Conservation (phyloP, 208 protist genomes). For the Herpetomonas tarakana region DNA sequence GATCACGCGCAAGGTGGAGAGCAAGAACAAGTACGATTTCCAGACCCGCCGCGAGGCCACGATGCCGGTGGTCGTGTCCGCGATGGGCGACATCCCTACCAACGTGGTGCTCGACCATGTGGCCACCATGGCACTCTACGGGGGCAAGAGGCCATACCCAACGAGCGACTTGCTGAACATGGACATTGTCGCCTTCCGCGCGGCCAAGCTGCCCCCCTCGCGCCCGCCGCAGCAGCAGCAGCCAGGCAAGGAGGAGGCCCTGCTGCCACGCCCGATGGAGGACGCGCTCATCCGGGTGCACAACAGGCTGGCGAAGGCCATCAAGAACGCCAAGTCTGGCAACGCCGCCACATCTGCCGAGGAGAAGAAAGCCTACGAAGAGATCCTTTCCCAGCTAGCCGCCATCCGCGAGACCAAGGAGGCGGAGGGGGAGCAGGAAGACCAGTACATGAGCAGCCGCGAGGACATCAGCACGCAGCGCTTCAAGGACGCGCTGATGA, state of each 20-base stretch:
- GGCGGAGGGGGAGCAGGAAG: slow-evolving; percentile 44
- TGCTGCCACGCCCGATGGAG: slow-evolving; percentile 18
- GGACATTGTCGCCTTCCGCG: slow-evolving; percentile 52
- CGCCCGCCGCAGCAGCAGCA: slow-evolving; percentile 17
- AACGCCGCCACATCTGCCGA: slow-evolving; percentile 6
- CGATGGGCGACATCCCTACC: slow-evolving; percentile 32
- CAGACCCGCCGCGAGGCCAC: background rate
- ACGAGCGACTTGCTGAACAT: slow-evolving; percentile 63
- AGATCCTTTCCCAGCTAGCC: slow-evolving; percentile 26
- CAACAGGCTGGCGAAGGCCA: slow-evolving; percentile 28
- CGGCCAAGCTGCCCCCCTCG: slow-evolving; percentile 7
- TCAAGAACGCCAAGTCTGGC: slow-evolving; percentile 16
- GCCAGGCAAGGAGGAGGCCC: slow-evolving; percentile 18
- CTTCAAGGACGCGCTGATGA: slow-evolving; percentile 85
- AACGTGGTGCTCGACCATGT: slow-evolving; percentile 71
- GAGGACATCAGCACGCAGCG: slow-evolving; percentile 73
- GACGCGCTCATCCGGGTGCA: slow-evolving; percentile 24
- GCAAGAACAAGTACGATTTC: background rate
- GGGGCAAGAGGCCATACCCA: slow-evolving; percentile 35
- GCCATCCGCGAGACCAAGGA: slow-evolving; percentile 34
- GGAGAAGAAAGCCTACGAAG: slow-evolving; percentile 28
- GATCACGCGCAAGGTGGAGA: slow-evolving; percentile 25
- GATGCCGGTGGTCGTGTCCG: slow-evolving; percentile 23
- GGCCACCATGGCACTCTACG: slow-evolving; percentile 40
- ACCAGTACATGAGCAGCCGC: slow-evolving; percentile 28